Evolutionary conservation across 148 eudicot species (phyloP).

Genomic region (Polygonum maritimum): DNA sequence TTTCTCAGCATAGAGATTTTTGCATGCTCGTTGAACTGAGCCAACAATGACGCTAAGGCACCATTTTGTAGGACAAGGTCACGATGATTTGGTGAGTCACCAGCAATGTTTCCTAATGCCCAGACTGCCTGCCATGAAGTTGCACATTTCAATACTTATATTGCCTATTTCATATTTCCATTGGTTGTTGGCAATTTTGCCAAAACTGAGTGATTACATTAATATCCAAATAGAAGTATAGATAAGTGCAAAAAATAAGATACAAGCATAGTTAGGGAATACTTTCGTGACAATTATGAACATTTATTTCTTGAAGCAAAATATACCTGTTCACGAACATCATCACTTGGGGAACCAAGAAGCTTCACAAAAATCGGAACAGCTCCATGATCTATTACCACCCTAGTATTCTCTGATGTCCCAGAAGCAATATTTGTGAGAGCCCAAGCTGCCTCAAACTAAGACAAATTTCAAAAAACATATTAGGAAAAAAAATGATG

Average conservation of each 20-base stretch:
- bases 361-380: constrained; percentile 83
- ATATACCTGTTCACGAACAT: constrained; percentile 89
- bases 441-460: constrained; percentile 97
- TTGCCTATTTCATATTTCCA: neutral
- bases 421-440: constrained; percentile 94
- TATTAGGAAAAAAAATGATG: neutral
- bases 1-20: constrained; percentile 75
- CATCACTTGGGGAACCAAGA: constrained; percentile 69
- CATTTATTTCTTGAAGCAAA: neutral
- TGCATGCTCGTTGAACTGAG: constrained; percentile 65
- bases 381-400: constrained; percentile 83
- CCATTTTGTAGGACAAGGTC: constrained; percentile 76
- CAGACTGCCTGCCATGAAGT: constrained; percentile 52
- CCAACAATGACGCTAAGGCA: constrained; percentile 56
- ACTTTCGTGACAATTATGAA: neutral
- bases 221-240: no score
- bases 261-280: neutral
- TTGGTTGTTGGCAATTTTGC: neutral
- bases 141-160: neutral
- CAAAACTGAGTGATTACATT: neutral
- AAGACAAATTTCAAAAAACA: constrained; percentile 5
- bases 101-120: constrained; percentile 90
- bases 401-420: constrained; percentile 80
- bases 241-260: no score
- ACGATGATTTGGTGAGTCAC: constrained; percentile 85